These are phyloP conservation scores for Starmera pachycereana DNA, from an alignment of 805 yeast genomes.

Conservation along the genomic window DNA sequence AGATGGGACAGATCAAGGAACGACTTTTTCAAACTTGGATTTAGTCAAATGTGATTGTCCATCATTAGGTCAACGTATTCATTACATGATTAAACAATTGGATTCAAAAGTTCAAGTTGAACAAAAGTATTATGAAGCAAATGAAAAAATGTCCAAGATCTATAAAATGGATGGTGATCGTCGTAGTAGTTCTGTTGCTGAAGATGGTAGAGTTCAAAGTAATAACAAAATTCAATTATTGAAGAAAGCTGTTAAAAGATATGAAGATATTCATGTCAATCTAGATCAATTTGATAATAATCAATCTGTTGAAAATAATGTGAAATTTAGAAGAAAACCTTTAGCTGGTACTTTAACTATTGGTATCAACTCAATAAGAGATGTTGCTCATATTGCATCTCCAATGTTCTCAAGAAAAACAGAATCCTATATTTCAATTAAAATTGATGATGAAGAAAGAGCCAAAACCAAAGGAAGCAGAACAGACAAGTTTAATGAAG, in stretches of 20 bases:
- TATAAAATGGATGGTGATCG: constrained; percentile 90
- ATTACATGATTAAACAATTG: constrained; percentile 88
- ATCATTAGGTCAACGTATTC: constrained; percentile 87
- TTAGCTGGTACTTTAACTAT: constrained; percentile 71
- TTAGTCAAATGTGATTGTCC: constrained; percentile 89
- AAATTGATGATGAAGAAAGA: constrained; percentile 80
- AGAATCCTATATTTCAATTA: constrained; percentile 67
- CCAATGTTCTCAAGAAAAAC: constrained; percentile 71
- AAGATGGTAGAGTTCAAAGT: constrained; percentile 75
- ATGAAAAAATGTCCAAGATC: constrained; percentile 76
- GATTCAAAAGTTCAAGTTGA: constrained; percentile 93
- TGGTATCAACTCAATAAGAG: constrained; percentile 68
- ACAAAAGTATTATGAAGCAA: constrained; percentile 85
- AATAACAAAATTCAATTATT: constrained; percentile 77
- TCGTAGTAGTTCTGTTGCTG: constrained; percentile 77
- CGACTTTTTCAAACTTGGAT: constrained; percentile 57
- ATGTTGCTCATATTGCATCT: constrained; percentile 86
- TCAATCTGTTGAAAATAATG: constrained; percentile 55
- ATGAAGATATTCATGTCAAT: constrained; percentile 78
- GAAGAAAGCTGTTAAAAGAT: constrained; percentile 74
- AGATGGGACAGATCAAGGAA: background rate
- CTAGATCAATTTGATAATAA: constrained; percentile 52
- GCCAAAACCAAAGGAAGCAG: constrained; percentile 69
- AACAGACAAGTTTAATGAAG: constrained; percentile 76
- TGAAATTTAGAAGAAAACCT: constrained; percentile 72